phyloP scores from a whole-genome alignment of 2,329 filamentous ascomycete genomes.

The Aureobasidium sp. region DNA sequence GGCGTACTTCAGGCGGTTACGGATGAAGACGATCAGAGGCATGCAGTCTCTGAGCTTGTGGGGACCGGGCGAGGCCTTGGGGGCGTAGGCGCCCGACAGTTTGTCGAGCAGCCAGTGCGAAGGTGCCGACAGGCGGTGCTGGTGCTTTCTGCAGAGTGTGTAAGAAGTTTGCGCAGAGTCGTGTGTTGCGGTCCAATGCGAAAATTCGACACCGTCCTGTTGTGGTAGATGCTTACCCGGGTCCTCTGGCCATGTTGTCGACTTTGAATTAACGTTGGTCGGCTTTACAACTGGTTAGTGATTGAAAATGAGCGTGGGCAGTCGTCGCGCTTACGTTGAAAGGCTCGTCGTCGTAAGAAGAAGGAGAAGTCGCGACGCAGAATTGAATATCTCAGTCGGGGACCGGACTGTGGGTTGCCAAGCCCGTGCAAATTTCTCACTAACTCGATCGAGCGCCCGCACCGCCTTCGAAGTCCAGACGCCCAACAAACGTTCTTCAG shows the following conservation, averaged over 20 bases:
- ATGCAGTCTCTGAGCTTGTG: constrained; percentile 99
- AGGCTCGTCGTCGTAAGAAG: background rate
- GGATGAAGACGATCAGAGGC: constrained; percentile 97
- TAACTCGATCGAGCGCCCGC: background rate
- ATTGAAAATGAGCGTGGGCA: constrained; percentile 6
- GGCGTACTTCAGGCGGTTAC: constrained; percentile 80
- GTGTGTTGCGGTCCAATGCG: constrained; percentile 1
- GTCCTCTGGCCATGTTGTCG: constrained; percentile 58
- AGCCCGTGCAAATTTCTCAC: background rate
- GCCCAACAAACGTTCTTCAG: background rate
- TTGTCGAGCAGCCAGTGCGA: constrained; percentile 99
- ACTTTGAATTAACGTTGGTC: constrained; percentile 14
- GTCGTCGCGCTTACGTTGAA: constrained; percentile 11
- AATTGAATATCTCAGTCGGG: background rate
- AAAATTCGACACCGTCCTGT: constrained; percentile 5
- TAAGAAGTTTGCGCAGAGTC: constrained; percentile 31
- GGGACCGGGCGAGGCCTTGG: constrained; percentile 70
- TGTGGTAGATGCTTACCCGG: constrained; percentile 19
- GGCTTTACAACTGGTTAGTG: constrained; percentile 9
- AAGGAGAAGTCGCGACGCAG: background rate
- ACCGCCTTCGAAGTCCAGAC: background rate
- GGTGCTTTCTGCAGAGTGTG: constrained; percentile 75
- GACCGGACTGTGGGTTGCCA: background rate
- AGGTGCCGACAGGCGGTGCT: constrained; percentile 98
- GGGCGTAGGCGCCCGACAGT: constrained; percentile 72